A percentile compares a stretch with the other conserved stretches of the same genome.
These are phyloP conservation scores for Populus simonii DNA, from an alignment of 345 rosid genomes.

Conservation along the genomic window DNA sequence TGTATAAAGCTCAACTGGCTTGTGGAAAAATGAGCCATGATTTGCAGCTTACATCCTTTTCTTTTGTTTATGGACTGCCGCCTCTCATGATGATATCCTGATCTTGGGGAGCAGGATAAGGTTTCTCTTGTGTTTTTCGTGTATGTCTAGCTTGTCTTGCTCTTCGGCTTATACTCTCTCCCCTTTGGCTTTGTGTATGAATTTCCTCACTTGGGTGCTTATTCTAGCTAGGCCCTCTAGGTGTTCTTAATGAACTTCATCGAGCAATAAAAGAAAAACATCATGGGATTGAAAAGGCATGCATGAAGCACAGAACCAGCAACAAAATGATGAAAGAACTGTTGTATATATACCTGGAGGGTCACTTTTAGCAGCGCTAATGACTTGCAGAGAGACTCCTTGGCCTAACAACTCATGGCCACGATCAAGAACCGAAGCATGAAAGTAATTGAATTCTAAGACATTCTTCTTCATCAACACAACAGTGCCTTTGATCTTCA, in stretches of 20 bases:
- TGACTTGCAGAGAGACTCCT: constrained; percentile 63
- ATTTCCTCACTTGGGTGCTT: background rate
- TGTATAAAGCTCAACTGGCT: too few species aligned
- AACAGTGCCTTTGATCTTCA: constrained; percentile 59
- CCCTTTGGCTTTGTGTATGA: background rate
- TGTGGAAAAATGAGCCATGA: too few species aligned
- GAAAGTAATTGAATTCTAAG: constrained; percentile 73
- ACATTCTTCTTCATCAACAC: constrained; percentile 85
- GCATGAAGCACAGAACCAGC: background rate
- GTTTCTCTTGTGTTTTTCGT: too few species aligned
- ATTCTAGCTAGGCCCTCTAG: background rate
- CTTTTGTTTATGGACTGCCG: too few species aligned
- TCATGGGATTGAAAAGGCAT: background rate
- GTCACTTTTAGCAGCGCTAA: constrained; percentile 54
- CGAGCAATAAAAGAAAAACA: background rate
- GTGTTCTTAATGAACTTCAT: background rate
- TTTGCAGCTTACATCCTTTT: too few species aligned
- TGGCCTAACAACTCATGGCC: constrained; percentile 58
- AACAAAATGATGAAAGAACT: background rate
- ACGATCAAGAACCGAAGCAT: constrained; percentile 59
- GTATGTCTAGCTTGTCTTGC: too few species aligned
- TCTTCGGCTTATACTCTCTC: background rate
- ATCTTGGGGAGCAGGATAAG: too few species aligned
- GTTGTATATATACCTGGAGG: constrained; percentile 31
- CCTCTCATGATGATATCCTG: too few species aligned